phyloP scores from a whole-genome alignment of 1,139 yeast species.

The Candida sp. region DNA sequence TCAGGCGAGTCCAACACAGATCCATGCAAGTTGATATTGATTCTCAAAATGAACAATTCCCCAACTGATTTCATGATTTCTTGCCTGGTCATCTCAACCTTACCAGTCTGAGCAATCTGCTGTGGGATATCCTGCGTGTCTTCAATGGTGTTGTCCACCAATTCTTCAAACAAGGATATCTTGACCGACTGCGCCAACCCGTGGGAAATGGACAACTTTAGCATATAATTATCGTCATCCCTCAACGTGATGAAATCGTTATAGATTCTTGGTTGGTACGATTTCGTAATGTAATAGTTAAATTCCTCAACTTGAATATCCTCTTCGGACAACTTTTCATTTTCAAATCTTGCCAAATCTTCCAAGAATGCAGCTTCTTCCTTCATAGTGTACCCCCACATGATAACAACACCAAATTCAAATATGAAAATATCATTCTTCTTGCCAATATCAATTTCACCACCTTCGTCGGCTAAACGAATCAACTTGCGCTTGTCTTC shows the following conservation, averaged over 20 bases:
- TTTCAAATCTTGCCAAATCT: conserved; percentile 87
- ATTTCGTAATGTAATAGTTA: conserved; percentile 89
- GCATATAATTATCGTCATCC: conserved; percentile 91
- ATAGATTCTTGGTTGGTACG: conserved; percentile 94
- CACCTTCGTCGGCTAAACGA: conserved; percentile 90
- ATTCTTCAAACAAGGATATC: conserved; percentile 91
- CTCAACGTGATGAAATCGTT: conserved; percentile 93
- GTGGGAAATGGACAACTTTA: conserved; percentile 86
- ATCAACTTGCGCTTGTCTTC: conserved; percentile 50
- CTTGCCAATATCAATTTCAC: conserved; percentile 85
- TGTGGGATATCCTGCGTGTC: conserved; percentile 98
- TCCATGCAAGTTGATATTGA: conserved; percentile 92
- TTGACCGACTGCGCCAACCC: conserved; percentile 94
- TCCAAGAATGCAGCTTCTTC: conserved; percentile 86
- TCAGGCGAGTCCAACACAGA: conserved; percentile 97
- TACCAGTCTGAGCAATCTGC: conserved; percentile 93
- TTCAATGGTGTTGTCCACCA: conserved; percentile 94
- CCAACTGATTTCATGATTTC: conserved; percentile 98
- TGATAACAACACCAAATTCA: conserved; percentile 92
- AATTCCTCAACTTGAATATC: conserved; percentile 95
- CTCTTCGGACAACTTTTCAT: conserved; percentile 86
- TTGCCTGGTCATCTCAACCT: conserved; percentile 91
- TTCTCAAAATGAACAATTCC: conserved; percentile 88
- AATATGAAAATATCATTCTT: conserved; percentile 84
- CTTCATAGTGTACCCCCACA: conserved; percentile 91